Evolutionary conservation across 345 rosid species (phyloP), one percentile per base, ranked within the genome.

Genomic region (Lumnitzera littorea): DNA sequence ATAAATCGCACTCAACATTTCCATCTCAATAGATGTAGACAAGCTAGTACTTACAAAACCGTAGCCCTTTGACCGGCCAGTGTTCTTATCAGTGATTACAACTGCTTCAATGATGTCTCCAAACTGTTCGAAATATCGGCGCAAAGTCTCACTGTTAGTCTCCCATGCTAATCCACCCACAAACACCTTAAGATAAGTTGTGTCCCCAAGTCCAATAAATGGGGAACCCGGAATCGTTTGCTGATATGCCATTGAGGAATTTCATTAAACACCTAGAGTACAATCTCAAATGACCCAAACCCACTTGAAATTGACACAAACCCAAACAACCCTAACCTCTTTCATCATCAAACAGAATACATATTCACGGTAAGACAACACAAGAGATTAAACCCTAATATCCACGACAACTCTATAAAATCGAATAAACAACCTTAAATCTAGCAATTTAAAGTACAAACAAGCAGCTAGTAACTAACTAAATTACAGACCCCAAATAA

Each of bases 161-260:
- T 73, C 78, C 81, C 78, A 77, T 1, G 81, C 78, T 48, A 77
- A 63, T 2, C 81, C 78, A 15, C 81, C 81, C 13, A 77, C 76
- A 43, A 77, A 77, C 16, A 73, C 63, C 64, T 77, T 77, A n/a
- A 71, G 62, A 53, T 62, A 59, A 2, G 71, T 71, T 16, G 69
- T 74, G 58, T 77, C 78, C 59, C 72, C 68, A 50, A 74, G 67
- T 25, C 58, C 60, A 6, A 53, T 3, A 36, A 29, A 36, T 6
- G 70, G 70, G 17, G 70, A 60, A 15, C 61, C 51, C 5, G 66
- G 61, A 25, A 56, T 53, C 24, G 71, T 62, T 12, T 62, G 72
- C 48, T 51, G 36, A 58, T 62, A 68, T 51, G 62, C 72, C 72
- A 62, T 62, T 53, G 25, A 24, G 24, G 27, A n/a, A 17, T 23